phyloP scores from a whole-genome alignment of 176 grass and related monocot genomes.

The Zoysia japonica region DNA sequence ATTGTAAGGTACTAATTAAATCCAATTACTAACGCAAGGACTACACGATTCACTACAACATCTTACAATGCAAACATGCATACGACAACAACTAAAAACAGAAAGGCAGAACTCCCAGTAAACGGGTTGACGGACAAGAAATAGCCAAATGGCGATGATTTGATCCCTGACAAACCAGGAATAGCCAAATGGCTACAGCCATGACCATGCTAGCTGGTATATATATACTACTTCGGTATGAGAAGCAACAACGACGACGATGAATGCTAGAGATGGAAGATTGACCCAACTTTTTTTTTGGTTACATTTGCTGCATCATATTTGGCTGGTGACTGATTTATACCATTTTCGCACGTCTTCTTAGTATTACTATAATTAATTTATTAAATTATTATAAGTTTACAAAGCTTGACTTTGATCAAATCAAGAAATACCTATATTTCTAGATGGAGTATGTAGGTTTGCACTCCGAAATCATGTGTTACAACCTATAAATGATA shows the following conservation, averaged over 20 bases:
- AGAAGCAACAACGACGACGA: neutral
- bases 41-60: neutral
- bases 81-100: neutral
- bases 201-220: neutral
- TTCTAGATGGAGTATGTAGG: no score
- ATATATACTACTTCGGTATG: neutral
- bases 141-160: no score
- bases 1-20: neutral
- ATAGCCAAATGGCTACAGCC: conserved; percentile 2
- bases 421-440: no score
- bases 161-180: neutral
- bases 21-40: neutral
- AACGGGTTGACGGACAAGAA: no score
- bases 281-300: neutral
- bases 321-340: neutral
- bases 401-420: no score
- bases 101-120: neutral
- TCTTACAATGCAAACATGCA: neutral
- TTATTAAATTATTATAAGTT: no score
- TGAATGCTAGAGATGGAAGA: neutral
- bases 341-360: neutral
- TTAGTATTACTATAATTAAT: no score
- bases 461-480: neutral
- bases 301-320: neutral
- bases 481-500: no score